Base-by-base conservation (phyloP, 2,329 filamentous ascomycete species). In the Penicillium griseofulvum region DNA sequence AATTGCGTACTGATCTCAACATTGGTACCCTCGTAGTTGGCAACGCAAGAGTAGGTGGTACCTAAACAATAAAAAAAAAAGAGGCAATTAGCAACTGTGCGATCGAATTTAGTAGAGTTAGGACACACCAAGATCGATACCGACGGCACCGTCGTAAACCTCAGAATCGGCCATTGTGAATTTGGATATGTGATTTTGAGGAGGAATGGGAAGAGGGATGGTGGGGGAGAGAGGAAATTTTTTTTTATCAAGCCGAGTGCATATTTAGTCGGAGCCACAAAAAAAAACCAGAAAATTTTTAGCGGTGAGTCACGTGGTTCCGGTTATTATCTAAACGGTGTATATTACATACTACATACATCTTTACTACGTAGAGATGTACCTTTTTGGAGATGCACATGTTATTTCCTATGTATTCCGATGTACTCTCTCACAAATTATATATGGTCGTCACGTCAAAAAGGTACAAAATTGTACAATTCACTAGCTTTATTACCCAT, bases 11-110 rank as follows among this genome's bases (percentile, higher is more conserved):
- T 97, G 85, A 99, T 99, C 81, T 99, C 94, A 78, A 97, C 93
- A 87, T 96, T 97, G 84, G 86, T 93, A 78, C 94, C 94, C 83
- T 97, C 94, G 83, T 97, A 99, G 81, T 89, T 95, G 81, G 94
- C 94, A 82, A 97, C 94, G 81, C 94, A 99, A 75, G 94, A 97
- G 87, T 99, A 99, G 80, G 94, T 99, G 71, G 94, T 99, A 81
- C 94, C 93, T 97, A 70, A 64, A 58, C 31, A 58, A 42, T 58
- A 66, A 8, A 36, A 59, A 22, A 41, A 52, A 14, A 22, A 41
- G 52, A 14, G n/a, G 22, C 24, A 49, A 55, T 55, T 44, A 55
- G 52, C 28, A 43, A 33, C 28, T 55, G 52, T 55, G 52, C 33
- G 52, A 45, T 39, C 26, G n/a, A 33, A 41, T 33, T 51, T 34